Evolutionary conservation across 352 stramenopile genomes (phyloP).

Genomic region (Pythium aquatile): DNA sequence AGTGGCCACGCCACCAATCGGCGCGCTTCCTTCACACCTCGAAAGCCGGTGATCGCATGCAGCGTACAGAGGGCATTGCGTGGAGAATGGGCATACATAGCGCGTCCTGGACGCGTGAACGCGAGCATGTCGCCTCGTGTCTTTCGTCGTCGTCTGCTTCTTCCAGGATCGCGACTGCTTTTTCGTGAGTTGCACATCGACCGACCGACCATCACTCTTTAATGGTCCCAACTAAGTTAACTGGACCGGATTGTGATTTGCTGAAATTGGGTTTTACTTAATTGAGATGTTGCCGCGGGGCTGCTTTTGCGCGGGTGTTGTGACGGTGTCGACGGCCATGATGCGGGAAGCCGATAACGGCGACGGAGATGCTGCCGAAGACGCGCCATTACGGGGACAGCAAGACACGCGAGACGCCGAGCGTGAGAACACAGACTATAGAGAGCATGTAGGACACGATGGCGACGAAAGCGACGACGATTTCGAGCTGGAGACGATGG

Average conservation of each 20-base stretch:
- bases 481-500: conserved; percentile 28
- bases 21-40: not conserved
- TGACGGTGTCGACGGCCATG: conserved; percentile 5
- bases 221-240: conserved; percentile 2
- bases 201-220: not conserved
- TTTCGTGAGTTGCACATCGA: not conserved
- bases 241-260: not conserved
- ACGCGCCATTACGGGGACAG: conserved; percentile 1
- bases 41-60: not conserved
- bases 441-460: conserved; percentile 12
- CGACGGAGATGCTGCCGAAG: not conserved
- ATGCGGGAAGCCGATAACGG: conserved; percentile 5
- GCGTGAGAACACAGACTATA: not conserved
- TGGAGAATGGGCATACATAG: not conserved
- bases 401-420: not conserved
- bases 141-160: not conserved
- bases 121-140: not conserved
- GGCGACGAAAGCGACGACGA: conserved; percentile 24
- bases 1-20: not conserved
- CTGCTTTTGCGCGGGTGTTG: not conserved
- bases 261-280: conserved; percentile 17
- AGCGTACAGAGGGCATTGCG: not conserved
- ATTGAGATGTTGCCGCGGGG: conserved; percentile 2
- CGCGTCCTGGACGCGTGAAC: not conserved
- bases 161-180: not conserved